These are phyloP conservation scores for Spathaspora sp. DNA, from an alignment of 805 yeast species.

Conservation along the genomic window DNA sequence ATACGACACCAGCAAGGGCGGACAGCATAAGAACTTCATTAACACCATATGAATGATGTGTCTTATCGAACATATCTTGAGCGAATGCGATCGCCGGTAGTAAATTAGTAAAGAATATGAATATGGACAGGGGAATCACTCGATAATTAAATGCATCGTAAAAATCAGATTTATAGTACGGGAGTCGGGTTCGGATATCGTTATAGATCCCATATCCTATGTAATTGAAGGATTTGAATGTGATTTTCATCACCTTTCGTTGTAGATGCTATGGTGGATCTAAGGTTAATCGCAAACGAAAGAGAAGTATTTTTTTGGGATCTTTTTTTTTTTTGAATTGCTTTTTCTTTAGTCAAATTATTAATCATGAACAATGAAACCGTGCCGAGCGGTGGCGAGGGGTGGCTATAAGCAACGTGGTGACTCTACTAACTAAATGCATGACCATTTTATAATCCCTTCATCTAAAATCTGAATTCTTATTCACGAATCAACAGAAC, in stretches of 20 bases:
- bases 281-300: background rate
- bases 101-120: slow-evolving; percentile 83
- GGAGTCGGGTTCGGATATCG: slow-evolving; percentile 52
- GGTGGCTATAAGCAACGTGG: background rate
- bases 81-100: slow-evolving; percentile 95
- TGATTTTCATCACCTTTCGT: slow-evolving; percentile 1
- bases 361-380: background rate
- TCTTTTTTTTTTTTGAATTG: background rate
- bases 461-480: no score
- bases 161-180: slow-evolving; percentile 76
- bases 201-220: slow-evolving; percentile 49
- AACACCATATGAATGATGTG: slow-evolving; percentile 82
- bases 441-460: no score
- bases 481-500: no score
- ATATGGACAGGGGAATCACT: slow-evolving; percentile 79
- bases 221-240: slow-evolving; percentile 14
- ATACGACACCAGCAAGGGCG: slow-evolving; percentile 85
- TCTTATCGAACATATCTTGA: slow-evolving; percentile 93
- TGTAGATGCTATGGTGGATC: background rate
- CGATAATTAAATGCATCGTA: slow-evolving; percentile 80
- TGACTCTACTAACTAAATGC: background rate
- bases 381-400: background rate
- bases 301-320: background rate
- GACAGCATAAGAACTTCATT: slow-evolving; percentile 83
- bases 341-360: background rate